Evolutionary conservation across 495 filamentous ascomycete genomes (phyloP).

Genomic region (Podospora fimiseda): DNA sequence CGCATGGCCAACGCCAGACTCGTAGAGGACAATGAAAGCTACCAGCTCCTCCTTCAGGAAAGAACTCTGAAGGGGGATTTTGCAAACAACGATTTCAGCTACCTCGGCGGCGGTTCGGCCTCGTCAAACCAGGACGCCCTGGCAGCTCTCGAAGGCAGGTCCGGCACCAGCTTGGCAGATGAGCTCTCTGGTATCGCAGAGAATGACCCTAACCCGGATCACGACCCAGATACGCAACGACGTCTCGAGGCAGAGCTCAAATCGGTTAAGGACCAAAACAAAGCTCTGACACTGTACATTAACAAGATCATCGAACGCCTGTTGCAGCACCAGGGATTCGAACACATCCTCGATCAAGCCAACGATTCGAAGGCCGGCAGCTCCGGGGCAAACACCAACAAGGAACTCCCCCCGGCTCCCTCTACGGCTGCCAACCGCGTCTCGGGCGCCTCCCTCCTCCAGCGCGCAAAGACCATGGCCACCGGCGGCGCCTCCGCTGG

Average conservation of each 20-base stretch:
- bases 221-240: constrained; percentile 52
- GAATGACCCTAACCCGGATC: constrained; percentile 45
- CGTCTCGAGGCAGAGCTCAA: constrained; percentile 75
- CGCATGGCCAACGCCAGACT: constrained; percentile 90
- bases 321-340: constrained; percentile 88
- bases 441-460: constrained; percentile 53
- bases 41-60: constrained; percentile 86
- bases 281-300: constrained; percentile 92
- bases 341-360: constrained; percentile 79
- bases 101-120: constrained; percentile 49
- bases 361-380: constrained; percentile 44
- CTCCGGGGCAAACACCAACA: constrained; percentile 53
- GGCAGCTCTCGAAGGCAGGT: constrained; percentile 48
- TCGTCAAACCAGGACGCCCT: constrained; percentile 50
- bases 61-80: constrained; percentile 94
- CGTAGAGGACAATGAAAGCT: constrained; percentile 98
- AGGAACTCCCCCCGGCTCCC: constrained; percentile 79
- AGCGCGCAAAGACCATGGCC: constrained; percentile 72
- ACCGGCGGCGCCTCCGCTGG: constrained; percentile 30
- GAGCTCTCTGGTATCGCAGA: constrained; percentile 64
- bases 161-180: constrained; percentile 69
- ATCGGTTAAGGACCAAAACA: constrained; percentile 87
- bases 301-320: constrained; percentile 96
- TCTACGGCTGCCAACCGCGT: constrained; percentile 46
- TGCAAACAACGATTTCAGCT: constrained; percentile 66